These are phyloP conservation scores for Yamadazyma conglobata DNA, from an alignment of 1,139 yeast species.

Conservation along the genomic window DNA sequence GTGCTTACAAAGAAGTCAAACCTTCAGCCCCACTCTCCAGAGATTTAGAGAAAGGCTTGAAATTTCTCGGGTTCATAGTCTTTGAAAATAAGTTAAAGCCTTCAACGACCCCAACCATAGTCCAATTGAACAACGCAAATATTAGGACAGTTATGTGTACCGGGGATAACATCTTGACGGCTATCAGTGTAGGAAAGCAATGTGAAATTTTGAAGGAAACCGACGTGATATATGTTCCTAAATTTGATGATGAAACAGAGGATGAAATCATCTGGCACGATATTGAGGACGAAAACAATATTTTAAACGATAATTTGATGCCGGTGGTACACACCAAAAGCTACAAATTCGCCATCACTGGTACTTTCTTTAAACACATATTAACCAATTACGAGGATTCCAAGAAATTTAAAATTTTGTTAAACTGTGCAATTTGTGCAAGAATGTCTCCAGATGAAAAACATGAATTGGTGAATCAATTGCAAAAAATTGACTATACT, in stretches of 20 bases:
- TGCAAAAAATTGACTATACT: conserved; percentile 81
- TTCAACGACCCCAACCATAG: conserved; percentile 60
- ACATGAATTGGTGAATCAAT: conserved; percentile 86
- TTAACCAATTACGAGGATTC: conserved; percentile 52
- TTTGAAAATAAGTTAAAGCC: conserved; percentile 87
- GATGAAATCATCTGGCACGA: conserved; percentile 58
- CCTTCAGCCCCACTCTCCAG: conserved; percentile 3
- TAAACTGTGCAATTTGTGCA: conserved; percentile 80
- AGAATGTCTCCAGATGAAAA: conserved; percentile 99
- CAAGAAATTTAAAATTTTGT: conserved; percentile 48
- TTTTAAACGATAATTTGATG: conserved; percentile 60
- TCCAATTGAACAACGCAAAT: conserved; percentile 56
- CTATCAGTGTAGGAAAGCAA: conserved; percentile 87
- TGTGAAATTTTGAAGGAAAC: conserved; percentile 58
- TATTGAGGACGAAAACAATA: conserved; percentile 49
- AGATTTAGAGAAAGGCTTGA: conserved; percentile 53
- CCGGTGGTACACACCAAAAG: conserved; percentile 39
- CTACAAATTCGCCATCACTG: conserved; percentile 81
- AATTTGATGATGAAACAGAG: conserved; percentile 41
- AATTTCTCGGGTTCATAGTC: conserved; percentile 81
- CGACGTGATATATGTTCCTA: conserved; percentile 64
- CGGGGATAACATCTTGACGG: conserved; percentile 93
- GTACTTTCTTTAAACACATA: conserved; percentile 81
- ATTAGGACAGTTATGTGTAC: conserved; percentile 94
- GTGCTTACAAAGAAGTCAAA: conserved; percentile 61